A percentile compares a stretch with the other conserved stretches of the same genome.
Conservation (phyloP, 805 yeast genomes). For the Nakazawaea pomicola region DNA sequence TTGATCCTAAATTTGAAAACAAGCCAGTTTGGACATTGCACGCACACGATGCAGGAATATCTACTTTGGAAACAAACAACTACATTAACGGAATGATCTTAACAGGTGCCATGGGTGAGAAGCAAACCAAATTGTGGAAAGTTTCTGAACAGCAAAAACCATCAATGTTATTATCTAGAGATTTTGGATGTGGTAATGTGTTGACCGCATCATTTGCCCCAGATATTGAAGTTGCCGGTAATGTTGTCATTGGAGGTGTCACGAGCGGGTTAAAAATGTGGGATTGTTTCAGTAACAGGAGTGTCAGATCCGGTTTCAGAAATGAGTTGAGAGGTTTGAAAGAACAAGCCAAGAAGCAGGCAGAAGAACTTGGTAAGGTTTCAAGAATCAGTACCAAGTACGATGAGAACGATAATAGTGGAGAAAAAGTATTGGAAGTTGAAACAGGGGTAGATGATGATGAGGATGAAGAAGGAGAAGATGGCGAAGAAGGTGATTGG, state of each 20-base stretch:
- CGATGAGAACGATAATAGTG: conserved; percentile 31
- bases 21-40: conserved; percentile 91
- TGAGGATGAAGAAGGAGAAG: conserved; percentile 57
- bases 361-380: conserved; percentile 49
- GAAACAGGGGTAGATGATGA: conserved; percentile 54
- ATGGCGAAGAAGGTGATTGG: conserved; percentile 26
- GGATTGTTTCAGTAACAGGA: conserved; percentile 81
- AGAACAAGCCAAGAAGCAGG: conserved; percentile 51
- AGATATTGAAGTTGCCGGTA: conserved; percentile 82
- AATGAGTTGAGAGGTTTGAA: conserved; percentile 53
- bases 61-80: conserved; percentile 67
- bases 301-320: conserved; percentile 68
- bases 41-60: conserved; percentile 94
- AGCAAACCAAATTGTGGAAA: conserved; percentile 84
- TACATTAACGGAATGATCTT: conserved; percentile 68
- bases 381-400: conserved; percentile 78
- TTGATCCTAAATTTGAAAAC: conserved; percentile 67
- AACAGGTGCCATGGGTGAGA: conserved; percentile 91
- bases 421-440: conserved; percentile 55
- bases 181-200: conserved; percentile 92
- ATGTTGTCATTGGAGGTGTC: conserved; percentile 83
- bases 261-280: conserved; percentile 81
- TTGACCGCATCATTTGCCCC: conserved; percentile 78
- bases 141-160: conserved; percentile 55
- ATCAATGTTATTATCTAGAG: conserved; percentile 84